phyloP scores from a whole-genome alignment of 371 early-diverging fungal species.

The Syncephalastrum racemosum region DNA sequence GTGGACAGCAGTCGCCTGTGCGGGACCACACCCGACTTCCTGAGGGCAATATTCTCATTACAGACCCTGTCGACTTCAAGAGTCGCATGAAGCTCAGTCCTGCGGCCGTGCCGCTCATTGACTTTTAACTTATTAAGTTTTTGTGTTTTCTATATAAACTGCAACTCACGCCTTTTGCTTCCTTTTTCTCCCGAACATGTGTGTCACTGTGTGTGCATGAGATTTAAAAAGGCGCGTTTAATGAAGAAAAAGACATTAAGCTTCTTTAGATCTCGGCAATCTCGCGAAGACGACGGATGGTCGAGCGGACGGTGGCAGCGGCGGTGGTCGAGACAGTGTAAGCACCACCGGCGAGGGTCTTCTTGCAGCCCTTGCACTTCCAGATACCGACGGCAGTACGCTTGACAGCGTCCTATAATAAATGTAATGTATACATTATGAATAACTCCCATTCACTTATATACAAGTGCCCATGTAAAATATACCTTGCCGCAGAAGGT shows the following conservation, averaged over 20 bases:
- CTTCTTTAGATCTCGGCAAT: constrained; percentile 84
- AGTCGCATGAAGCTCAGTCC: constrained; percentile 52
- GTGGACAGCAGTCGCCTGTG: constrained; percentile 18
- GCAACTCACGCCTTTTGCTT: constrained; percentile 5
- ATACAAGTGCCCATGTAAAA: not conserved
- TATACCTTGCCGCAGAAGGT: constrained; percentile 97
- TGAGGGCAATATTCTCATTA: constrained; percentile 41
- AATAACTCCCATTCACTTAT: not conserved
- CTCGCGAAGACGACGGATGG: constrained; percentile 98
- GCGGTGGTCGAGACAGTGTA: constrained; percentile 96
- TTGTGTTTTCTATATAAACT: constrained; percentile 8
- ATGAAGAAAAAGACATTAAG: too few species aligned
- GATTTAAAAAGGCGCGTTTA: too few species aligned
- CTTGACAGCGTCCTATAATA: constrained; percentile 85
- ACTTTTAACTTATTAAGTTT: constrained; percentile 12
- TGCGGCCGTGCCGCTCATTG: constrained; percentile 45
- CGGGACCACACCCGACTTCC: constrained; percentile 29
- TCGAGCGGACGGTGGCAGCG: constrained; percentile 91
- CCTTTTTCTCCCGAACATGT: not conserved
- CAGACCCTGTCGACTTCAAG: constrained; percentile 56
- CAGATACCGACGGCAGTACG: constrained; percentile 99
- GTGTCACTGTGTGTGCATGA: constrained; percentile 8
- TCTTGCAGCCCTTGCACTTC: constrained; percentile 98
- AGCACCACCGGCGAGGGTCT: constrained; percentile 99
- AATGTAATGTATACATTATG: constrained; percentile 3